Percentiles rank a stretch among this genome's conserved stretches.
phyloP scores from a whole-genome alignment of 352 stramenopile genomes.

The Phytophthora sojae region DNA sequence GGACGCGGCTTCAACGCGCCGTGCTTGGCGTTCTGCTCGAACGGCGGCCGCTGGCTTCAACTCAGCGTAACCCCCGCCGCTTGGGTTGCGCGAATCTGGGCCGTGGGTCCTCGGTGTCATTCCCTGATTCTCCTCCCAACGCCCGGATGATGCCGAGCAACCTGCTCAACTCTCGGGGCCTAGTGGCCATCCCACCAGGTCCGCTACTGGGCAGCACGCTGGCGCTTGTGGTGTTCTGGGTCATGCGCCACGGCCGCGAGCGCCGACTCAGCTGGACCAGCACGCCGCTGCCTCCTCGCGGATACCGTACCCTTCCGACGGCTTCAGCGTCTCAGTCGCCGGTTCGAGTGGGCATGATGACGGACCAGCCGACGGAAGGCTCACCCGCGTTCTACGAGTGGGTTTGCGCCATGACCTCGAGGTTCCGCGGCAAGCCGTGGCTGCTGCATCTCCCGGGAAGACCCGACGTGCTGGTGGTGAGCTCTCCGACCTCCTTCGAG shows the following conservation, averaged over 20 bases:
- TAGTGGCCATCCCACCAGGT: conserved; percentile 24
- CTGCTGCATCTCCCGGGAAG: conserved; percentile 28
- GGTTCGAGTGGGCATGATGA: conserved; percentile 14
- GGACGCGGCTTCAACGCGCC: conserved; percentile 5
- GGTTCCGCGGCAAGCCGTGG: conserved; percentile 36
- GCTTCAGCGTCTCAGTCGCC: background rate
- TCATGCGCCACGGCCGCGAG: conserved; percentile 20
- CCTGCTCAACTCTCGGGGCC: conserved; percentile 3
- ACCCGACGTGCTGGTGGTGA: conserved; percentile 39
- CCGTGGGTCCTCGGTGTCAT: background rate
- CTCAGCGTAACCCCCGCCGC: conserved; percentile 10
- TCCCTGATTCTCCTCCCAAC: conserved; percentile 1
- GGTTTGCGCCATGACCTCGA: conserved; percentile 25
- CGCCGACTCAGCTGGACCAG: conserved; percentile 29
- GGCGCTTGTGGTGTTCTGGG: conserved; percentile 28
- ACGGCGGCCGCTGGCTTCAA: conserved; percentile 17
- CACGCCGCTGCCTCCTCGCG: conserved; percentile 29
- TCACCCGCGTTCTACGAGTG: conserved; percentile 31
- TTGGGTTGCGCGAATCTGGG: conserved; percentile 2
- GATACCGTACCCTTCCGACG: conserved; percentile 13
- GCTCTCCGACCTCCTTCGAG: conserved; percentile 34
- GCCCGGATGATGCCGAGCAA: conserved; percentile 22
- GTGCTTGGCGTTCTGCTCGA: conserved; percentile 4
- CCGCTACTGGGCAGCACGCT: conserved; percentile 36
- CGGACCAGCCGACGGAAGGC: conserved; percentile 17